These are phyloP conservation scores for Termitomyces sp. DNA, from an alignment of 1,284 basidiomycete genomes.

Conservation along the genomic window DNA sequence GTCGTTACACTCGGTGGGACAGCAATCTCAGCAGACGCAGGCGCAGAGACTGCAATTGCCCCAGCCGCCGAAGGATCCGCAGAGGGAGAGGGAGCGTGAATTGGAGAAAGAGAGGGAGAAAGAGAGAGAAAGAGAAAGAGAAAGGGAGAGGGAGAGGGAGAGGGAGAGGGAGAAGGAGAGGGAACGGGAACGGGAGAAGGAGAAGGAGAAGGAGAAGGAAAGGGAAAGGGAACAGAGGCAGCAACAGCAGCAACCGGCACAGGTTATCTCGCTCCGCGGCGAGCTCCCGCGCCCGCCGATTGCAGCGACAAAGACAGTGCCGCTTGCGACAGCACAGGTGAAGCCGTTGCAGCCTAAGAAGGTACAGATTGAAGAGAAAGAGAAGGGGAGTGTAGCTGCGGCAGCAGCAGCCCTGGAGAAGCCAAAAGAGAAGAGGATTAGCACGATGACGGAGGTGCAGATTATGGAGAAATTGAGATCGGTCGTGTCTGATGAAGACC, in stretches of 20 bases:
- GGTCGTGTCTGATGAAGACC: slow-evolving; percentile 86
- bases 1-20: slow-evolving; percentile 29
- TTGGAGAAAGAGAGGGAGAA: slow-evolving; percentile 16
- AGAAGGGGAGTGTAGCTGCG: slow-evolving; percentile 54
- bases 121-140: slow-evolving; percentile 11
- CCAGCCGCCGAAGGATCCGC: slow-evolving; percentile 21
- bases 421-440: slow-evolving; percentile 83
- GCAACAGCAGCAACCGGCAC: slow-evolving; percentile 10
- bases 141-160: slow-evolving; percentile 22
- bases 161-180: slow-evolving; percentile 13
- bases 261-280: not conserved
- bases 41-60: slow-evolving; percentile 13
- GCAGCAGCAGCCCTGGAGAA: slow-evolving; percentile 71
- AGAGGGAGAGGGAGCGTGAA: slow-evolving; percentile 20
- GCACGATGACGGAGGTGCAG: slow-evolving; percentile 94
- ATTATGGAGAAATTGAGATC: slow-evolving; percentile 96
- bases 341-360: slow-evolving; percentile 71
- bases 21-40: slow-evolving; percentile 13
- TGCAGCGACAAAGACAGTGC: slow-evolving; percentile 32
- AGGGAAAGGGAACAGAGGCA: slow-evolving; percentile 23
- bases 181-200: slow-evolving; percentile 16
- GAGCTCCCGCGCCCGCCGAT: slow-evolving; percentile 7
- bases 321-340: slow-evolving; percentile 51
- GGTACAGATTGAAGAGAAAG: slow-evolving; percentile 40
- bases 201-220: not conserved